Percentiles rank a stretch among this genome's conserved stretches.
Conservation (phyloP, 2,329 filamentous ascomycete genomes). For the Fusarium subtropicale region DNA sequence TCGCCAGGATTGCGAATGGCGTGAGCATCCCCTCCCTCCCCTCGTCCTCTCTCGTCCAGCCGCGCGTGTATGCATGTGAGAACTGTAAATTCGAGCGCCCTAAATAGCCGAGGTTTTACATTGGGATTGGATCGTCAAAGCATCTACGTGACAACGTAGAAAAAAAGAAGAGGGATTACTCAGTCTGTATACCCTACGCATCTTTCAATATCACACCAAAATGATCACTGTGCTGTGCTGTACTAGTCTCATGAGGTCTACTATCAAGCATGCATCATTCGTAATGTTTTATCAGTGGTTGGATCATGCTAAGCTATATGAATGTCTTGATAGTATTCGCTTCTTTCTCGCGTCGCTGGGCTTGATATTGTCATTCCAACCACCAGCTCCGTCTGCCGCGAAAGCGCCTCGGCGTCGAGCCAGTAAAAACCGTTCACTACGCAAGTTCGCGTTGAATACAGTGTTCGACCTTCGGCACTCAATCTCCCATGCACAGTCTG, state of each 20-base stretch:
- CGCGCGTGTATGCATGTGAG: slow-evolving; percentile 41
- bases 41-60: slow-evolving; percentile 18
- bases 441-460: not conserved
- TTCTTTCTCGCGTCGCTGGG: not conserved
- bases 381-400: not conserved
- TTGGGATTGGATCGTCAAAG: not conserved
- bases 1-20: slow-evolving; percentile 27
- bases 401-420: not conserved
- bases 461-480: slow-evolving; percentile 3
- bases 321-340: slow-evolving; percentile 25
- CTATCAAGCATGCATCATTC: slow-evolving; percentile 16
- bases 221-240: slow-evolving; percentile 13
- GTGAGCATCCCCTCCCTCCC: slow-evolving; percentile 8
- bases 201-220: not conserved
- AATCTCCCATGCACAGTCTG: not conserved
- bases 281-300: slow-evolving; percentile 6
- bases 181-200: not conserved
- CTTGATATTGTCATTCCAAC: slow-evolving; percentile 13
- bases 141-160: not conserved
- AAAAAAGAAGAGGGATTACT: not conserved
- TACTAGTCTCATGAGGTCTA: slow-evolving; percentile 16
- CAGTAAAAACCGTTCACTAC: not conserved
- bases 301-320: slow-evolving; percentile 18
- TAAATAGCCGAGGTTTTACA: slow-evolving; percentile 17
- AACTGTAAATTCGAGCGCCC: slow-evolving; percentile 25